A percentile compares a stretch with the other conserved stretches of the same genome.
Evolutionary conservation across 73 alveolate species (phyloP).

Genomic region (Paramecium octaurelia): DNA sequence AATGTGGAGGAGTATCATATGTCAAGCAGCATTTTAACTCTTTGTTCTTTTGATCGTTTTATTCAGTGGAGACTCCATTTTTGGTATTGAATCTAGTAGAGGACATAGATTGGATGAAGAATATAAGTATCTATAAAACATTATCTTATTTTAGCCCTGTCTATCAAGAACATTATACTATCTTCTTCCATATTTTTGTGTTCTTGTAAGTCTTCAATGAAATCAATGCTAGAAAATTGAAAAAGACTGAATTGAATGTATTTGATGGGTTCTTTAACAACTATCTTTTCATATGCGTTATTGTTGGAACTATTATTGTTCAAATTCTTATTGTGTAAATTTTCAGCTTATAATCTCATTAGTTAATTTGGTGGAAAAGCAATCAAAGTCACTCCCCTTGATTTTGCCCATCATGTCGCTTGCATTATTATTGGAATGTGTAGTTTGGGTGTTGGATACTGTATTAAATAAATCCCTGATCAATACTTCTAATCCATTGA

Average conservation of each 20-base stretch:
- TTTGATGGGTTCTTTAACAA: conserved; percentile 87
- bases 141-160: conserved; percentile 1
- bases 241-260: conserved; percentile 80
- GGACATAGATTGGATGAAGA: too few species aligned
- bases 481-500: not conserved
- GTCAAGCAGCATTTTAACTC: too few species aligned
- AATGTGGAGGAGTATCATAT: conserved; percentile 81
- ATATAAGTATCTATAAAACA: too few species aligned
- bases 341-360: conserved; percentile 10
- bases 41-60: too few species aligned
- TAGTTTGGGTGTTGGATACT: conserved; percentile 70
- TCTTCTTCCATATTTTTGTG: conserved; percentile 87
- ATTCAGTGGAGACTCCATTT: too few species aligned
- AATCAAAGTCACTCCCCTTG: conserved; percentile 76
- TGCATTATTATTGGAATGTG: conserved; percentile 77
- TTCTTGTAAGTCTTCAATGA: conserved; percentile 91
- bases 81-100: too few species aligned
- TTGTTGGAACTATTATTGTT: conserved; percentile 74
- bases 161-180: conserved; percentile 77
- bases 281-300: conserved; percentile 73
- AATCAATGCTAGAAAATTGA: conserved; percentile 87
- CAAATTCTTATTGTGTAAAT: conserved; percentile 75
- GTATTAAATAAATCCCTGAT: conserved; percentile 58
- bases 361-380: conserved; percentile 84
- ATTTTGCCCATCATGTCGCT: conserved; percentile 69